phyloP scores from a whole-genome alignment of 495 filamentous ascomycete genomes.

The Jackrogersella minutella region DNA sequence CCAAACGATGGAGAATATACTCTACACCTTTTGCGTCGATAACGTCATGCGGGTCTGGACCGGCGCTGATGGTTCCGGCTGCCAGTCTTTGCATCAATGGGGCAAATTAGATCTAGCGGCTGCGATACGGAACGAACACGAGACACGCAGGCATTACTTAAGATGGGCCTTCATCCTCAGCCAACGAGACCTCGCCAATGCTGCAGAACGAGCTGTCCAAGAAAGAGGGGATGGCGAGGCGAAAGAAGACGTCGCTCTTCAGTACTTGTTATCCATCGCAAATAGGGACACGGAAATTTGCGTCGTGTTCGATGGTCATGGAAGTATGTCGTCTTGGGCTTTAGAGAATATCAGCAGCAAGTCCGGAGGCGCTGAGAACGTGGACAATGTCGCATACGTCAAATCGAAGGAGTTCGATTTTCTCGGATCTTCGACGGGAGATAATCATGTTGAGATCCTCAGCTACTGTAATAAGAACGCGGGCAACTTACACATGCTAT shows the following conservation, averaged over 20 bases:
- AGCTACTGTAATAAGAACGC: constrained; percentile 71
- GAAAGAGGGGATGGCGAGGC: constrained; percentile 62
- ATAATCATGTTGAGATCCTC: constrained; percentile 70
- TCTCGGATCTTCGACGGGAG: constrained; percentile 46
- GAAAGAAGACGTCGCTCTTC: constrained; percentile 72
- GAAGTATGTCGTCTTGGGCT: constrained; percentile 94
- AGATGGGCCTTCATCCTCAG: constrained; percentile 87
- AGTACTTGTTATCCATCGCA: constrained; percentile 86
- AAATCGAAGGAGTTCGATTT: constrained; percentile 71
- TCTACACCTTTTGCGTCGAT: constrained; percentile 94
- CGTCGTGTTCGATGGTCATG: constrained; percentile 81
- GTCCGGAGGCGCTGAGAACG: constrained; percentile 67
- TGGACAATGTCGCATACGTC: constrained; percentile 89
- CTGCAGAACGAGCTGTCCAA: constrained; percentile 79
- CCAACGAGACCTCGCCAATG: constrained; percentile 77
- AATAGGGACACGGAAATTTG: constrained; percentile 88
- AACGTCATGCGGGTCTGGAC: constrained; percentile 85
- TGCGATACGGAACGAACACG: constrained; percentile 65
- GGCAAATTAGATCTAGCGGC: constrained; percentile 78
- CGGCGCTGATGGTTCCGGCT: constrained; percentile 73
- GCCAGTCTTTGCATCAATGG: constrained; percentile 80
- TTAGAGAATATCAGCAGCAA: constrained; percentile 88
- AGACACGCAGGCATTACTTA: constrained; percentile 56
- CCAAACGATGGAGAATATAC: constrained; percentile 82
- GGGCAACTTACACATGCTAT: constrained; percentile 75